These are phyloP conservation scores for Bertia moriformis DNA, from an alignment of 2,329 filamentous ascomycete genomes.

Conservation along the genomic window DNA sequence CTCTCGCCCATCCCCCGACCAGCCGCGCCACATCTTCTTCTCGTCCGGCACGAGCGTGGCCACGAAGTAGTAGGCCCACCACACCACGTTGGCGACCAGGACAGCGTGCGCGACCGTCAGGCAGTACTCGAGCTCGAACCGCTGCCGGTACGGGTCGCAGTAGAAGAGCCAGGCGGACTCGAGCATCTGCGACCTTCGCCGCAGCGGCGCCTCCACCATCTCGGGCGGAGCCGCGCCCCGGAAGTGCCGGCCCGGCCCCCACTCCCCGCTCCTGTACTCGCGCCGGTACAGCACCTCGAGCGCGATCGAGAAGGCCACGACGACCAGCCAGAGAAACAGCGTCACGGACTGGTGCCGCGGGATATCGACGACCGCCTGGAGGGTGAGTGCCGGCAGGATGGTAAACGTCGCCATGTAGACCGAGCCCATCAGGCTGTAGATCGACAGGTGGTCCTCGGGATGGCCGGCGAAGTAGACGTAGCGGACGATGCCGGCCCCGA, in stretches of 20 bases:
- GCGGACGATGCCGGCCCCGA: neutral
- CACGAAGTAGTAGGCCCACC: slow-evolving; percentile 6
- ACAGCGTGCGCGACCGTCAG: slow-evolving; percentile 4
- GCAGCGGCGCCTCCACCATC: too few species aligned
- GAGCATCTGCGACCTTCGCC: too few species aligned
- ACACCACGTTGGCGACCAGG: slow-evolving; percentile 5
- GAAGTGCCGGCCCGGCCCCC: too few species aligned
- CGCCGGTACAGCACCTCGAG: neutral
- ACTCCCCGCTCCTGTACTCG: neutral
- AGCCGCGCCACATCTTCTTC: neutral
- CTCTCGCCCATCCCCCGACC: slow-evolving; percentile 2
- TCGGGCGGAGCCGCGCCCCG: too few species aligned
- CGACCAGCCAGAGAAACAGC: neutral
- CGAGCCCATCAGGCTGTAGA: neutral
- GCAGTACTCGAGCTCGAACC: neutral
- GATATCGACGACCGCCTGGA: neutral
- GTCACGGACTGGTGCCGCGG: neutral
- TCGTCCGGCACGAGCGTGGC: slow-evolving; percentile 2
- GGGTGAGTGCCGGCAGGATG: neutral
- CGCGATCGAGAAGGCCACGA: neutral
- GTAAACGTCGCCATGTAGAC: neutral
- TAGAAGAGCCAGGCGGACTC: neutral
- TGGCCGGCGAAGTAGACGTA: neutral
- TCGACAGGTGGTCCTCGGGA: neutral
- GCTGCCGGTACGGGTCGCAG: neutral